Evolutionary conservation across 352 stramenopile species (phyloP), one percentile per base, ranked within the genome.

Genomic region (Thalassiosira hispida): DNA sequence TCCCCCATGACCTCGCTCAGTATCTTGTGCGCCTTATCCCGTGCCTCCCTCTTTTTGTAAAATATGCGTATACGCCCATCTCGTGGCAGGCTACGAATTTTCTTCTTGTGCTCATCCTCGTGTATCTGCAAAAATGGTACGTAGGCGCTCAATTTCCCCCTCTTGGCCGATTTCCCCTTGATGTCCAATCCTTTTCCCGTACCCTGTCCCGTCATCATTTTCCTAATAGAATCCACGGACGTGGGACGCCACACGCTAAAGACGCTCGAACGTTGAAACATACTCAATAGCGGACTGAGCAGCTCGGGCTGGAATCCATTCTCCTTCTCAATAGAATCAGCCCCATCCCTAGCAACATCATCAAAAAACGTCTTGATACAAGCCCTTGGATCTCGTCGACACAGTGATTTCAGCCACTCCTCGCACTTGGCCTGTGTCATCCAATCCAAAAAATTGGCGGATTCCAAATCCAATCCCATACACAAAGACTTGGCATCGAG

Each of bases 111-210:
- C 40, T 56, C 25, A 23, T 87, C 80, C 22, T 87, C 66, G 42
- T 87, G 77, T 64, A 91, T 91, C 59, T 91, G 85, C 11, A 92
- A 5, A 57, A 88, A 92, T 0, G 86, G 86, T 12, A 92, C 83
- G 47, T 84, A 88, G 0, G 70, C 86, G 33, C 74, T 87, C 2
- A 92, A 47, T 55, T 78, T 89, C 40, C 86, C 86, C 52, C 62
- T 77, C 57, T 87, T 88, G 27, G 86, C 83, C 20, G 73, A 86
- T 64, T 91, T 91, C 0, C 86, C 86, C 29, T 91, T 91, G 49
- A 91, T 88, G 51, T 91, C 86, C 40, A 91, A 57, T n/a, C 86
- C 86, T 47, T 92, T 92, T 14, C 86, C 86, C 9, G 82, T 78
- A 7, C 70, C 86, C 23, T 85, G 61, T 2, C 86, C 86, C 11